Conservation (phyloP, 805 yeast species). For the Teunomyces funiuensis region DNA sequence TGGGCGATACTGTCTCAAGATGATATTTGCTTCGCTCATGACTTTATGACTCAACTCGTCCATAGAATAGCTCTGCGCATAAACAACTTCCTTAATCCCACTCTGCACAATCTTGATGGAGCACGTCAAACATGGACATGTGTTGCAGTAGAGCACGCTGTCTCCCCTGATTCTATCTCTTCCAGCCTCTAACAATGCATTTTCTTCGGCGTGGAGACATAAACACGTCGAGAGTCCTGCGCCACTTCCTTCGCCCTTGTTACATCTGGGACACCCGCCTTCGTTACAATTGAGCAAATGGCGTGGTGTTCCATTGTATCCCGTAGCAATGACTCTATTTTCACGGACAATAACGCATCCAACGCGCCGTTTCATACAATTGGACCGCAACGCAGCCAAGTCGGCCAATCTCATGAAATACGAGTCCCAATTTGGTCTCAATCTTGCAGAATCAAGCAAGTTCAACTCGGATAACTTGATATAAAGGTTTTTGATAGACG, state of each 20-base stretch:
- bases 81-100: slow-evolving; percentile 89
- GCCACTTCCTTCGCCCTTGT: slow-evolving; percentile 63
- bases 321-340: slow-evolving; percentile 87
- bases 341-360: slow-evolving; percentile 94
- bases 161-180: slow-evolving; percentile 64
- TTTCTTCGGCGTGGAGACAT: slow-evolving; percentile 96
- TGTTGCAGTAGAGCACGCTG: slow-evolving; percentile 83
- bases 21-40: slow-evolving; percentile 69
- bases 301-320: slow-evolving; percentile 96
- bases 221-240: slow-evolving; percentile 76
- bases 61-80: slow-evolving; percentile 91
- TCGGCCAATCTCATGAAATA: slow-evolving; percentile 94
- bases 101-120: slow-evolving; percentile 91
- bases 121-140: slow-evolving; percentile 97
- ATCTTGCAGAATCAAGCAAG: slow-evolving; percentile 41
- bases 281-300: slow-evolving; percentile 85
- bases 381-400: slow-evolving; percentile 87
- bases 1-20: slow-evolving; percentile 52
- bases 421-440: slow-evolving; percentile 94
- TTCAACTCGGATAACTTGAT: slow-evolving; percentile 41
- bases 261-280: slow-evolving; percentile 94
- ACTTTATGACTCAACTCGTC: slow-evolving; percentile 74
- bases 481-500: slow-evolving; percentile 34
- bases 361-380: slow-evolving; percentile 96
- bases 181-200: slow-evolving; percentile 92